phyloP scores from a whole-genome alignment of 129 eudicot species.

The Calendula officinalis region DNA sequence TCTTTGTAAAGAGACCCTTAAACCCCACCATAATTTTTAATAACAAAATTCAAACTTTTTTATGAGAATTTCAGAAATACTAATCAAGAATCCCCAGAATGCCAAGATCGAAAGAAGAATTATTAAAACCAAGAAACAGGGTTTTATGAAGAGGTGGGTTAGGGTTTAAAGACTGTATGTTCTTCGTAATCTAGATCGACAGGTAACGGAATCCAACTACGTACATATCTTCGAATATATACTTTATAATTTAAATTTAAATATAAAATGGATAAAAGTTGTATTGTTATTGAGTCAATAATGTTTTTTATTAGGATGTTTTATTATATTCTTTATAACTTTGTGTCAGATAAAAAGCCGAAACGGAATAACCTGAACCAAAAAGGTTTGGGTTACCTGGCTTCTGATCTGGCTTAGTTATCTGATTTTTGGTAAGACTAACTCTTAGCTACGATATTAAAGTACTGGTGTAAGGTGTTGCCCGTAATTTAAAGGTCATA shows the following conservation, averaged over 20 bases:
- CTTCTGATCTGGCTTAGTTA: too few relatives aligned
- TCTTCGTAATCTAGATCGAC: not conserved
- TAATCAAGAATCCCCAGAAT: slow-evolving; percentile 10
- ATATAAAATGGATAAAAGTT: too few relatives aligned
- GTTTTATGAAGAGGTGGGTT: slow-evolving; percentile 6
- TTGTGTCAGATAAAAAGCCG: too few relatives aligned
- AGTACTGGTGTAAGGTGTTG: too few relatives aligned
- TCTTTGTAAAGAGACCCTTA: slow-evolving; percentile 43
- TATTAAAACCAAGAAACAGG: slow-evolving; percentile 9
- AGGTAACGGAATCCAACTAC: not conserved
- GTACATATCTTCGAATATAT: slow-evolving; percentile 15
- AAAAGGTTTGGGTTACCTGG: too few relatives aligned
- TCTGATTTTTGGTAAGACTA: too few relatives aligned
- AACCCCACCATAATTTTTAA: slow-evolving; percentile 38
- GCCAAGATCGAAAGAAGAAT: slow-evolving; percentile 20
- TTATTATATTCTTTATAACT: too few relatives aligned
- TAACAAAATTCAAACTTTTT: not conserved
- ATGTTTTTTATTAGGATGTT: too few relatives aligned
- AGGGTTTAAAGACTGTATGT: slow-evolving; percentile 13
- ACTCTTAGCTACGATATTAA: too few relatives aligned
- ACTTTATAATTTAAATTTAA: not conserved
- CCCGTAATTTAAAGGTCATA: too few relatives aligned
- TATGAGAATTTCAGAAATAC: slow-evolving; percentile 4
- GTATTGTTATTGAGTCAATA: too few relatives aligned
- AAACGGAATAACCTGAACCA: too few relatives aligned